Base-by-base conservation (phyloP, 495 filamentous ascomycete genomes). In the Neurospora hispaniola region DNA sequence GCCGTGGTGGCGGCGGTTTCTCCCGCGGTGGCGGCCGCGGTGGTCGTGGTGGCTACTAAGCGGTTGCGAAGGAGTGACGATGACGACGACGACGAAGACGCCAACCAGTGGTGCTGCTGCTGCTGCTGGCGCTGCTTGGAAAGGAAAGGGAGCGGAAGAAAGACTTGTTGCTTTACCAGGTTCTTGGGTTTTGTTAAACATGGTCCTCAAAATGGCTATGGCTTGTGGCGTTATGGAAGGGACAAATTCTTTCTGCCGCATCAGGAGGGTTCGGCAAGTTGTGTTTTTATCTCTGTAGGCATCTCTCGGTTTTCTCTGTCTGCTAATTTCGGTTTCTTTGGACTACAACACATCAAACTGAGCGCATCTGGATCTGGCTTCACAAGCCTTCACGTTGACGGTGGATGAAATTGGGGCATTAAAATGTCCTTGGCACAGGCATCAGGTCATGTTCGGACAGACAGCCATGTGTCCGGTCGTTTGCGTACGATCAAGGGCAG, bases 1-100 rank as follows among this genome's bases (percentile, higher is more conserved):
- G 77, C 46, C 75, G 78, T 59, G 74, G 76, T 16, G 74, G 79
- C 40, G 76, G 76, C 38, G 75, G 77, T 62, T 41, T 72, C 38
- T 70, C 70, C 46, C 69, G 76, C 8, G 72, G 74, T 70, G 76
- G 78, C 7, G 42, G 76, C n/a, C 75, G 77, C 16, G 69, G 75
- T 7, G 69, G 75, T 10, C 71, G 76, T 62, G 78, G 79, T 20
- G 77, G 72, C 23, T 62, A 62, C 27, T 62, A 62, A 62, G 54
- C 54, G 27, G 54, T 62, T 62, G 54, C 54, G 54, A 62, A 27
- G 12, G 27, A 41, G 31, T 16, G 54, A 31, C 14, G 54, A 62
- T 3, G 27, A 62, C 54, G 6, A 31, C 54, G 6, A 31, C 12
- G 54, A 62, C 54, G 54, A 62, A 62, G 27, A 27, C 54, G 14